These are phyloP conservation scores for Phialophora chinensis DNA, from an alignment of 2,329 filamentous ascomycete genomes.

Conservation along the genomic window DNA sequence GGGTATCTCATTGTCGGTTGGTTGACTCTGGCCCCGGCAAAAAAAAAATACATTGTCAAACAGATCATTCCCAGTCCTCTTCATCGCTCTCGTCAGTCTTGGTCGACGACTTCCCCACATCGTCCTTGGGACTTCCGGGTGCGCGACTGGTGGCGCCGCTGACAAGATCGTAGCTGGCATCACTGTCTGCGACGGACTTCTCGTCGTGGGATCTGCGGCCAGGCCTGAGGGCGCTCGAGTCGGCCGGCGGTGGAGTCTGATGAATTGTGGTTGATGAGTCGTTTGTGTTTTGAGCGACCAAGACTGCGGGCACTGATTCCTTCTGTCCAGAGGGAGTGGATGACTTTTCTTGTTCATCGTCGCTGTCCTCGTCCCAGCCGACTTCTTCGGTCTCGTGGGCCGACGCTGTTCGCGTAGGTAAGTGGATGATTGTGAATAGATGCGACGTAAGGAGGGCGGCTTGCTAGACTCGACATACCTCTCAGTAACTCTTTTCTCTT, in stretches of 20 bases:
- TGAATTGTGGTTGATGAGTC: constrained; percentile 34
- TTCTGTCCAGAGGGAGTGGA: constrained; percentile 54
- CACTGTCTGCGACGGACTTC: constrained; percentile 88
- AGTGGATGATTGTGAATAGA: constrained; percentile 32
- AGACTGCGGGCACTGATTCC: constrained; percentile 44
- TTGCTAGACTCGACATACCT: constrained; percentile 61
- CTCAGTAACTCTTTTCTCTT: constrained; percentile 87
- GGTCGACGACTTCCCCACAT: constrained; percentile 50
- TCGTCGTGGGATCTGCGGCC: constrained; percentile 78
- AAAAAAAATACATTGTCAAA: neutral
- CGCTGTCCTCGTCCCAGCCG: constrained; percentile 74
- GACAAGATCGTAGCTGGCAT: constrained; percentile 94
- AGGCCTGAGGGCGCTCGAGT: constrained; percentile 59
- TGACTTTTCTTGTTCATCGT: constrained; percentile 56
- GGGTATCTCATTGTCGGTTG: neutral
- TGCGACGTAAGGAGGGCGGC: neutral
- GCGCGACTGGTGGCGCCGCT: constrained; percentile 80
- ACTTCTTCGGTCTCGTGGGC: constrained; percentile 74
- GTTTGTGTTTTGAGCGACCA: constrained; percentile 34
- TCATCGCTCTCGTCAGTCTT: constrained; percentile 58
- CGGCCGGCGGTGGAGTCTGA: constrained; percentile 45
- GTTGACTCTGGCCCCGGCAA: neutral
- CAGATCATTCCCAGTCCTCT: constrained; percentile 47
- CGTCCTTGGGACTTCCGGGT: constrained; percentile 68
- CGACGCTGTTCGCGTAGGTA: constrained; percentile 44